Evolutionary conservation across 805 yeast species (phyloP).

Genomic region (Nakazawaea anatomiae): DNA sequence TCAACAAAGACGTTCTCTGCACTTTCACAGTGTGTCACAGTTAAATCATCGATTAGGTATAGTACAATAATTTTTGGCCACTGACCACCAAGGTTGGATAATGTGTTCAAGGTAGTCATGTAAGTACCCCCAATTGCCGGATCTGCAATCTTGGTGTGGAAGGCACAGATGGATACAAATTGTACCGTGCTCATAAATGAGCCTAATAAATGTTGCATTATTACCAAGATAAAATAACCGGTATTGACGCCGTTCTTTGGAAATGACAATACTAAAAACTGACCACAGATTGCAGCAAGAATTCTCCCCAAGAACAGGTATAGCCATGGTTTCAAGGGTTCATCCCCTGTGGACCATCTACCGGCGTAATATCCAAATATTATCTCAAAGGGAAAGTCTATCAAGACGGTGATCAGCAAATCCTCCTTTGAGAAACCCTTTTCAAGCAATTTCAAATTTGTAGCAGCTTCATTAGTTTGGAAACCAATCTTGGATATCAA

Average conservation of each 20-base stretch:
- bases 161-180: constrained; percentile 90
- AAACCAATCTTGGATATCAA: constrained; percentile 84
- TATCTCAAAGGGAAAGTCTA: constrained; percentile 95
- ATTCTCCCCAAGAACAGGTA: constrained; percentile 81
- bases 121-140: constrained; percentile 96
- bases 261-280: constrained; percentile 62
- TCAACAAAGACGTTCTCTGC: constrained; percentile 13
- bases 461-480: constrained; percentile 94
- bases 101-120: constrained; percentile 92
- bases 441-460: constrained; percentile 84
- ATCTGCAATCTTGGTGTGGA: constrained; percentile 93
- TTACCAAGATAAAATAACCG: constrained; percentile 62
- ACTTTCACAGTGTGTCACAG: constrained; percentile 50
- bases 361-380: constrained; percentile 95
- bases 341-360: constrained; percentile 79
- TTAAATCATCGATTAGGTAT: constrained; percentile 72
- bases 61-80: constrained; percentile 91
- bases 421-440: constrained; percentile 93
- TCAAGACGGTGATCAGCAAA: constrained; percentile 82
- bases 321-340: constrained; percentile 85
- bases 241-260: constrained; percentile 52
- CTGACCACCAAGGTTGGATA: constrained; percentile 92
- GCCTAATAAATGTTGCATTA: constrained; percentile 76
- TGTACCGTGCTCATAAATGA: constrained; percentile 94
- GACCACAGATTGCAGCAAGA: constrained; percentile 70